phyloP scores from a whole-genome alignment of 73 alveolate species.

The Uronychia binucleata region DNA sequence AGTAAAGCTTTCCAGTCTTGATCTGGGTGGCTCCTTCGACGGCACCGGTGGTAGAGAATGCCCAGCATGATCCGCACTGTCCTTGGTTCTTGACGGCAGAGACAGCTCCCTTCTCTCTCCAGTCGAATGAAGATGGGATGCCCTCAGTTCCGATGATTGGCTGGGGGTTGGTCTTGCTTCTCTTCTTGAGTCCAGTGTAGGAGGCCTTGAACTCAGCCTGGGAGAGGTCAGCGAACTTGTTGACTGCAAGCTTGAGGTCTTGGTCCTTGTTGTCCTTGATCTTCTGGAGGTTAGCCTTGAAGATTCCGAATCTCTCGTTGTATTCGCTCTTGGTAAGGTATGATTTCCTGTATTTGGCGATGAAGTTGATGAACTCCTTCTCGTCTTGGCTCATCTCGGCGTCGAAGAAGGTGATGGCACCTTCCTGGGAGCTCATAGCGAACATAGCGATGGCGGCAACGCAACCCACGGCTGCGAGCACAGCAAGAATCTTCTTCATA shows the following conservation, averaged over 20 bases:
- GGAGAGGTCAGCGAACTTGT: conserved; percentile 50
- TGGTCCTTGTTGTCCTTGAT: conserved; percentile 42
- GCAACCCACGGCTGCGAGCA: conserved; percentile 18
- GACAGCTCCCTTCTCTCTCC: conserved; percentile 68
- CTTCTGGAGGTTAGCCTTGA: conserved; percentile 30
- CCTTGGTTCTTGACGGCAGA: conserved; percentile 79
- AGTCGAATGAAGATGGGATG: conserved; percentile 43
- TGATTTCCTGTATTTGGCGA: conserved; percentile 25
- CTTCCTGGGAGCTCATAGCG: background rate
- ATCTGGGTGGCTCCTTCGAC: conserved; percentile 60
- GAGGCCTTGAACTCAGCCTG: conserved; percentile 14
- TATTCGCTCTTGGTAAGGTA: conserved; percentile 44
- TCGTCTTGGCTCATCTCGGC: background rate
- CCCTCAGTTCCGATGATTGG: conserved; percentile 39
- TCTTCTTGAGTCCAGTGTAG: conserved; percentile 4
- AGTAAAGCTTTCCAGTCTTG: background rate
- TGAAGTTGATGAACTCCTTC: conserved; percentile 26
- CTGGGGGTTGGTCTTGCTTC: background rate
- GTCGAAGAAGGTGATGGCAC: conserved; percentile 8
- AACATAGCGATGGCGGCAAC: conserved; percentile 5
- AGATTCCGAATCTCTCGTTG: conserved; percentile 18
- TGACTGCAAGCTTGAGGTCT: conserved; percentile 45
- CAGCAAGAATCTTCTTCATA: conserved; percentile 21
- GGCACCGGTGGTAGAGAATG: conserved; percentile 84
- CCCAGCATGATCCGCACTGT: conserved; percentile 87